Conservation (phyloP, 23 red algal species). For the Porphyridium purpureum region DNA sequence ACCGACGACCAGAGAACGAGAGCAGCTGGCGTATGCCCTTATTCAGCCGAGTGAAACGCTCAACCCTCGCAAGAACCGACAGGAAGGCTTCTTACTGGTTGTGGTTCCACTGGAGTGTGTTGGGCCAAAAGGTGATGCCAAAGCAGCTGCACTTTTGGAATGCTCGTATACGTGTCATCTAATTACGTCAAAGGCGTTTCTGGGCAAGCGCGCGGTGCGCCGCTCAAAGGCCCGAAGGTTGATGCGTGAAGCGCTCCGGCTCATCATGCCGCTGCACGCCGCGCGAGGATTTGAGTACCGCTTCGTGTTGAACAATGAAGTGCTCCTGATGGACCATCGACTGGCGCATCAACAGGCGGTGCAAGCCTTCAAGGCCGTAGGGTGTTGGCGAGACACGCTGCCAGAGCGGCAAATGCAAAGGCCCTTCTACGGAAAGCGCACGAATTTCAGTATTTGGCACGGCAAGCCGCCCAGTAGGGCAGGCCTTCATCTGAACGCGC, state of each 20-base stretch:
- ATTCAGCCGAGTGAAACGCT: not conserved
- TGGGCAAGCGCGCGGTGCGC: not conserved
- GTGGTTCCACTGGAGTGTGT: not conserved
- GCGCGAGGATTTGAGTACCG: not conserved
- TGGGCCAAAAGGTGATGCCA: not conserved
- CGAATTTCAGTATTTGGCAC: no score
- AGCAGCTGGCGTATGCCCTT: conserved; percentile 1
- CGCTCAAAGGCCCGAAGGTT: not conserved
- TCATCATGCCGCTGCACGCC: not conserved
- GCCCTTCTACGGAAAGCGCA: no score
- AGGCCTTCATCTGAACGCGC: no score
- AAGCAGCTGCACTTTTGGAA: not conserved
- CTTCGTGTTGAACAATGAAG: no score
- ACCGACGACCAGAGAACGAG: not conserved
- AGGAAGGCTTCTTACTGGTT: not conserved
- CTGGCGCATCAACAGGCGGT: no score
- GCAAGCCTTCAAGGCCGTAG: no score
- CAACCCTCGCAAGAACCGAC: not conserved
- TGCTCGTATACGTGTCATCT: not conserved
- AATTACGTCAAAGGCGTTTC: not conserved
- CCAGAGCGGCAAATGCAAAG: no score
- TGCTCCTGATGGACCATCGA: no score
- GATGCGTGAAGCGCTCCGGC: not conserved
- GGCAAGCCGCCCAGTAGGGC: no score
- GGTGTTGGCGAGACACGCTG: no score